Conservation (phyloP, 495 filamentous ascomycete species). For the Neurospora tetrasperma region DNA sequence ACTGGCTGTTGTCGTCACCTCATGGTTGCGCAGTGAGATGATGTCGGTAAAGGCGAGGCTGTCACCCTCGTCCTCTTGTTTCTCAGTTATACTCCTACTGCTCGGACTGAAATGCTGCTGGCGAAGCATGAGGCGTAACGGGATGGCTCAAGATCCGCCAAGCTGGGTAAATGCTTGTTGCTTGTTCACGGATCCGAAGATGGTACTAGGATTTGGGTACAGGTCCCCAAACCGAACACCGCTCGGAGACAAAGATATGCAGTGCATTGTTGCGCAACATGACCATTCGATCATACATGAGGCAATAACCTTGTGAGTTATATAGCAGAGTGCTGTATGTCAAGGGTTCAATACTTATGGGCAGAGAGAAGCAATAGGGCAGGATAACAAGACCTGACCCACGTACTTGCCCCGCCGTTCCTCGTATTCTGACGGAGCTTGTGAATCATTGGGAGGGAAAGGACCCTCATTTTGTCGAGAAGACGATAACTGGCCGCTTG, state of each 20-base stretch:
- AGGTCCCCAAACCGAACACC: neutral
- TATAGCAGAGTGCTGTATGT: neutral
- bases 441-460: neutral
- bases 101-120: neutral
- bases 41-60: neutral
- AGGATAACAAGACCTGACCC: neutral
- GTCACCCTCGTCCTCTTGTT: neutral
- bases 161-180: neutral
- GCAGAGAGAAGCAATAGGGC: neutral
- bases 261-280: neutral
- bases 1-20: neutral
- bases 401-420: neutral
- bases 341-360: neutral
- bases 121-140: neutral
- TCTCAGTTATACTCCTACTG: neutral
- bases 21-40: neutral
- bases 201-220: neutral
- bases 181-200: neutral
- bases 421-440: neutral
- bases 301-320: neutral
- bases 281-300: neutral
- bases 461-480: neutral
- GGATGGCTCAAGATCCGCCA: neutral
- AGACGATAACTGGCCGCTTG: neutral
- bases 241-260: neutral